These are phyloP conservation scores for Nigrograna mackinnonii DNA, from an alignment of 2,329 filamentous ascomycete genomes.

Conservation along the genomic window DNA sequence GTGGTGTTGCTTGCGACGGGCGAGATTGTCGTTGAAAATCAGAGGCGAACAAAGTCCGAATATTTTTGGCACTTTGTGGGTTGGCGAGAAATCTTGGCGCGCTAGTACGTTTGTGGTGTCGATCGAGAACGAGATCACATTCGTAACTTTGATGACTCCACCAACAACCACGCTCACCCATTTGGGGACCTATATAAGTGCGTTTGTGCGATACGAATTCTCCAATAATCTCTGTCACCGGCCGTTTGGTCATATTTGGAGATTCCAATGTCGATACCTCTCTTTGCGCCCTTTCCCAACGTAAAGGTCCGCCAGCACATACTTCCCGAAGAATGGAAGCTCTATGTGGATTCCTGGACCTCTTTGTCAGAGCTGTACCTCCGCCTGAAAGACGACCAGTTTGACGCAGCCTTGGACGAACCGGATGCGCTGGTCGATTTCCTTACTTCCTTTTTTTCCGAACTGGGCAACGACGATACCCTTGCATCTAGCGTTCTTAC, in stretches of 20 bases:
- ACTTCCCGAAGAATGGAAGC: conserved; percentile 72
- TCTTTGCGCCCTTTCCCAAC: conserved; percentile 78
- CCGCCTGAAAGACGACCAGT: conserved; percentile 59
- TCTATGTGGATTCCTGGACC: conserved; percentile 77
- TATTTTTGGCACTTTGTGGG: conserved; percentile 15
- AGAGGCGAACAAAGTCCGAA: conserved; percentile 3
- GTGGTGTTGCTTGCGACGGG: conserved; percentile 32
- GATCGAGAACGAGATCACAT: background rate
- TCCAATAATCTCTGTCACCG: background rate
- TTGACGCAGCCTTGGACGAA: conserved; percentile 54
- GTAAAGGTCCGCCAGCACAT: conserved; percentile 68
- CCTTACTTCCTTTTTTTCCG: conserved; percentile 67
- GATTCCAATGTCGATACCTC: conserved; percentile 60
- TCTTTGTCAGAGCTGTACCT: conserved; percentile 69
- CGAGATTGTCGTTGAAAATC: conserved; percentile 25
- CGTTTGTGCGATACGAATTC: background rate
- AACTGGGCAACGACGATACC: conserved; percentile 45
- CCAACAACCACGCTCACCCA: background rate
- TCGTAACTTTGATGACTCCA: conserved; percentile 24
- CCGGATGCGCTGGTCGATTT: conserved; percentile 67
- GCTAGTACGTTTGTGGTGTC: conserved; percentile 36
- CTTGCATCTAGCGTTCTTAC: conserved; percentile 44
- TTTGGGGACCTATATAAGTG: background rate
- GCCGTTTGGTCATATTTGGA: background rate
- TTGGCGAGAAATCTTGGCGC: conserved; percentile 40